Percentiles rank a stretch among this genome's conserved stretches.
Conservation (phyloP, 2,329 filamentous ascomycete genomes). For the Emmonsia crescens region DNA sequence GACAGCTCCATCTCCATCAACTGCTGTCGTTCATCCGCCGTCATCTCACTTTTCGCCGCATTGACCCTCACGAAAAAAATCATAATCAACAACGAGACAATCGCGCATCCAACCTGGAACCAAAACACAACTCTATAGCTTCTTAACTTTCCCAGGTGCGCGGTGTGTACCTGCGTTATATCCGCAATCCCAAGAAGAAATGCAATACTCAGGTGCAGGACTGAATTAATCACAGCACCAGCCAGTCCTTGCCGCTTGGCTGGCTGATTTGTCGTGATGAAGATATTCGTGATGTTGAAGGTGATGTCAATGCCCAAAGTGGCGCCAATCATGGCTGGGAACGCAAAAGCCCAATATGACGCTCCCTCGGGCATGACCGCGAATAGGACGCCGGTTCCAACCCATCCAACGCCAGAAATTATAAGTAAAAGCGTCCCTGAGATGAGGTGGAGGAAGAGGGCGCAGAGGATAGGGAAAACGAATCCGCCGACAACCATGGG, state of each 20-base stretch:
- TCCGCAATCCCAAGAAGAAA: slow-evolving; percentile 62
- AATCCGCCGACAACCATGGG: slow-evolving; percentile 60
- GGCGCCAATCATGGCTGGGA: slow-evolving; percentile 50
- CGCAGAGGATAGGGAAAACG: slow-evolving; percentile 51
- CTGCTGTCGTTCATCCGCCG: slow-evolving; percentile 44
- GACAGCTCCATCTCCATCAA: slow-evolving; percentile 1
- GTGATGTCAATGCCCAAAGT: slow-evolving; percentile 67
- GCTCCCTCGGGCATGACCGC: slow-evolving; percentile 49
- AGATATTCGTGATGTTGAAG: slow-evolving; percentile 65
- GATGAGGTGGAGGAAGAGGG: slow-evolving; percentile 56
- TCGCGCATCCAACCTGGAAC: slow-evolving; percentile 50
- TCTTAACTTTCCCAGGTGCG: slow-evolving; percentile 32
- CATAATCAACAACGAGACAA: slow-evolving; percentile 43
- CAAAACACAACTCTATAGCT: slow-evolving; percentile 57
- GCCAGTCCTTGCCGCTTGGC: slow-evolving; percentile 58
- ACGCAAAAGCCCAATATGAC: slow-evolving; percentile 63
- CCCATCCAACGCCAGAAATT: slow-evolving; percentile 49
- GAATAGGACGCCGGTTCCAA: slow-evolving; percentile 51
- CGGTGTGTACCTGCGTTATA: slow-evolving; percentile 44
- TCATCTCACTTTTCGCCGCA: slow-evolving; percentile 47
- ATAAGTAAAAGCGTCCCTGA: slow-evolving; percentile 53
- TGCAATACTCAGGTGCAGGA: slow-evolving; percentile 62
- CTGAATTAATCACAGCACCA: slow-evolving; percentile 58
- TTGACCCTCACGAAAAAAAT: slow-evolving; percentile 44
- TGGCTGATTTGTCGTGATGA: slow-evolving; percentile 63